Conservation (phyloP, 305 asterid genomes). For the Euphrasia arctica region DNA sequence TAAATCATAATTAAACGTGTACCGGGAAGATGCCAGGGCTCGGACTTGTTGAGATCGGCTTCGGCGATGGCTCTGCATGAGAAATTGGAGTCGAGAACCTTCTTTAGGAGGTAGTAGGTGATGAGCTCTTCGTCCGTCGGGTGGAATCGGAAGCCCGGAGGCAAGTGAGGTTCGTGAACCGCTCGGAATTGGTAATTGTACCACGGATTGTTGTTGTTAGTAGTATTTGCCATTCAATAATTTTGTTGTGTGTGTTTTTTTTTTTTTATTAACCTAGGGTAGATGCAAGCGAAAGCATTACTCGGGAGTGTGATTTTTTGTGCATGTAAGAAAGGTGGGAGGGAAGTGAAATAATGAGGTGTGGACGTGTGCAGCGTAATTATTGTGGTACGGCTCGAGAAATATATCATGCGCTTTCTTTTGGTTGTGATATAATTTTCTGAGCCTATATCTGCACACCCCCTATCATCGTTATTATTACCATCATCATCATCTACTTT, state of each 20-base stretch:
- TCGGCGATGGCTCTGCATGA: slow-evolving; percentile 68
- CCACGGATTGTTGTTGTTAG: background rate
- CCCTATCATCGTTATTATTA: background rate
- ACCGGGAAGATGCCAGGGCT: slow-evolving; percentile 94
- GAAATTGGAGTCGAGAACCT: slow-evolving; percentile 59
- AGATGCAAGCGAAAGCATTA: background rate
- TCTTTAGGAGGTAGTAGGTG: slow-evolving; percentile 66
- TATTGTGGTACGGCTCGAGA: slow-evolving; percentile 1
- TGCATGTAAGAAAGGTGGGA: background rate
- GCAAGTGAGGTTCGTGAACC: slow-evolving; percentile 26
- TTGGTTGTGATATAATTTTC: background rate
- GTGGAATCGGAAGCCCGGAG: slow-evolving; percentile 85
- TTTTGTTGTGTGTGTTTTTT: background rate
- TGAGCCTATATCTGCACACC: background rate
- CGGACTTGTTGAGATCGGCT: slow-evolving; percentile 83
- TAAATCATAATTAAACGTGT: background rate
- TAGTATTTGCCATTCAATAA: background rate
- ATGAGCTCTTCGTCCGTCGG: slow-evolving; percentile 88
- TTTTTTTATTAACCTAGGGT: background rate
- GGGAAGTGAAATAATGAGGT: background rate
- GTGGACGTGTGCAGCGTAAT: background rate
- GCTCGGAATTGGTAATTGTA: background rate
- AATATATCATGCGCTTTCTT: background rate
- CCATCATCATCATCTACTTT: background rate
- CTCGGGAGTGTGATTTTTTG: background rate